A percentile compares a stretch with the other conserved stretches of the same genome.
Conservation (phyloP, 2,329 filamentous ascomycete species). For the Aspergillus spinulosporus region DNA sequence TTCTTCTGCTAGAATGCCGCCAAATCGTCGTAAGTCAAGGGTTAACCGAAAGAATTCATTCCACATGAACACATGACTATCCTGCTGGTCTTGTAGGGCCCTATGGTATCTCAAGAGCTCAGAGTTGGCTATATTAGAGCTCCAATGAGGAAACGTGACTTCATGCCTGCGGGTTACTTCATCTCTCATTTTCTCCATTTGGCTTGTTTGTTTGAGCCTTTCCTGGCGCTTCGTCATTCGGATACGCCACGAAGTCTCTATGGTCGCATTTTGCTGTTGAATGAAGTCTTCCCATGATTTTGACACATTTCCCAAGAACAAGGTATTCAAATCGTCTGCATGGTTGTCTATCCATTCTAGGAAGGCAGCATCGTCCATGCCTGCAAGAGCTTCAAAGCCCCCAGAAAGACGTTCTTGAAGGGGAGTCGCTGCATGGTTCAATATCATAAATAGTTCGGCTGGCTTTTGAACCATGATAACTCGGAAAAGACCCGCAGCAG, state of each 20-base stretch:
- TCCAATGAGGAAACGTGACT: constrained; percentile 83
- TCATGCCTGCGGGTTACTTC: constrained; percentile 79
- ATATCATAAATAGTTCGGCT: constrained; percentile 70
- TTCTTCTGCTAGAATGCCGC: constrained; percentile 72
- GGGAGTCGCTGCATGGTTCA: constrained; percentile 68
- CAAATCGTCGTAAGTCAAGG: constrained; percentile 73
- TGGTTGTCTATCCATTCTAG: constrained; percentile 85
- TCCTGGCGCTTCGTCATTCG: constrained; percentile 77
- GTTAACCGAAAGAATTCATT: constrained; percentile 77
- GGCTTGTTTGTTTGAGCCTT: constrained; percentile 75
- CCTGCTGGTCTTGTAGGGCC: constrained; percentile 86
- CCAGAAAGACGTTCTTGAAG: constrained; percentile 71
- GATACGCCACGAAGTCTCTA: constrained; percentile 69
- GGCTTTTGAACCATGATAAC: constrained; percentile 93
- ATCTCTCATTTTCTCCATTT: constrained; percentile 67
- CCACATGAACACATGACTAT: constrained; percentile 76
- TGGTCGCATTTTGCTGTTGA: constrained; percentile 74
- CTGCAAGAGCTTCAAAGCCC: constrained; percentile 80
- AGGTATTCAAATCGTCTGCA: constrained; percentile 70
- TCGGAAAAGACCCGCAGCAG: constrained; percentile 83
- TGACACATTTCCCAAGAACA: constrained; percentile 80
- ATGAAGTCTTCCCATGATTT: constrained; percentile 89
- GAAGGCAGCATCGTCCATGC: constrained; percentile 86
- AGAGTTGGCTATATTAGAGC: constrained; percentile 89
- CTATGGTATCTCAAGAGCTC: constrained; percentile 92